Conservation (phyloP, 2,329 filamentous ascomycete species). For the Lecanosticta acicola region DNA sequence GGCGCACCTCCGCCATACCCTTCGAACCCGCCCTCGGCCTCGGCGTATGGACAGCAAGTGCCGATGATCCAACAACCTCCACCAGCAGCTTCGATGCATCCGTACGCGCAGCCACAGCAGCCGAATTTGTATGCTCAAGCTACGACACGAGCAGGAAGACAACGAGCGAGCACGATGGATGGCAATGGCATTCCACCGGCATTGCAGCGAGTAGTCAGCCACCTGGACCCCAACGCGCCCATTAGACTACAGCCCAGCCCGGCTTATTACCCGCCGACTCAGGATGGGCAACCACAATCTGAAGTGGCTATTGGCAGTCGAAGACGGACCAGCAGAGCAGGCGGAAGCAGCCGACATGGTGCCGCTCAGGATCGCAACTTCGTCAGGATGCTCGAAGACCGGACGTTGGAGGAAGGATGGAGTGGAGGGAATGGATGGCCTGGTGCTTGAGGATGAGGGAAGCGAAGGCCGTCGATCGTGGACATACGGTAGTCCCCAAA, state of each 20-base stretch:
- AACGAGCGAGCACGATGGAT: slow-evolving; percentile 93
- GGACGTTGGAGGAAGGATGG: slow-evolving; percentile 85
- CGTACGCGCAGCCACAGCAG: slow-evolving; percentile 47
- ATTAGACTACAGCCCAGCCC: slow-evolving; percentile 93
- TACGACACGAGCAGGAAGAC: slow-evolving; percentile 69
- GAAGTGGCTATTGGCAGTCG: slow-evolving; percentile 63
- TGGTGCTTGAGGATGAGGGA: slow-evolving; percentile 11
- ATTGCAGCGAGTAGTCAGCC: slow-evolving; percentile 90
- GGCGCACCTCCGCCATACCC: slow-evolving; percentile 75
- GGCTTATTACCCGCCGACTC: slow-evolving; percentile 91
- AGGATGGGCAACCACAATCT: slow-evolving; percentile 70
- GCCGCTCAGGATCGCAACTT: slow-evolving; percentile 66
- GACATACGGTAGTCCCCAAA: too few species aligned
- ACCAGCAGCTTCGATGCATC: slow-evolving; percentile 35
- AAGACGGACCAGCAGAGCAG: slow-evolving; percentile 57
- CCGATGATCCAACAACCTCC: slow-evolving; percentile 56
- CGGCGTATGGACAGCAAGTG: slow-evolving; percentile 66
- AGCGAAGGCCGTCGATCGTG: neutral
- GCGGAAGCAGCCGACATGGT: slow-evolving; percentile 31
- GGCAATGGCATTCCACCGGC: slow-evolving; percentile 84
- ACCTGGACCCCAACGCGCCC: slow-evolving; percentile 88
- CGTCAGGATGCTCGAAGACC: slow-evolving; percentile 88
- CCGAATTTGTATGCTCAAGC: slow-evolving; percentile 71
- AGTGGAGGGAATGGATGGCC: slow-evolving; percentile 25
- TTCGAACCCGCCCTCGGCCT: slow-evolving; percentile 52